Conservation (phyloP, 1,284 basidiomycete genomes). For the Cutaneotrichosporon sp. region DNA sequence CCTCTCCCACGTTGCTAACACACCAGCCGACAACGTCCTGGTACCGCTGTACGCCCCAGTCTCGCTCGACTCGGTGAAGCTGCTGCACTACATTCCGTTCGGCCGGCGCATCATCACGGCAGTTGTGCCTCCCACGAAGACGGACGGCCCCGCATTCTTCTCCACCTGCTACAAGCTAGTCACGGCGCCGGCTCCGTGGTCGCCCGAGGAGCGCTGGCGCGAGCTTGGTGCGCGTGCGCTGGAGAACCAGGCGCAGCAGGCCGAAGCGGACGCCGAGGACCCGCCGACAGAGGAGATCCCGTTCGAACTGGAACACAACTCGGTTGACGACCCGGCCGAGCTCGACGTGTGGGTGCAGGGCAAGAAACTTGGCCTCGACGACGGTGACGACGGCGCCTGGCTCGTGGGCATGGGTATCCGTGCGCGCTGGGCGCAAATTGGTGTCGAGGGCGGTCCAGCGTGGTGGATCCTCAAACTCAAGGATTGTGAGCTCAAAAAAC, state of each 20-base stretch:
- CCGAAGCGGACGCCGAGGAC: conserved; percentile 7
- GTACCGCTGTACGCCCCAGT: background rate
- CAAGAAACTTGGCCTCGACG: background rate
- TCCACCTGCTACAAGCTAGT: conserved; percentile 19
- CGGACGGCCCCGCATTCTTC: conserved; percentile 11
- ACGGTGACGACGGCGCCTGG: background rate
- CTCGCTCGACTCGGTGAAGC: background rate
- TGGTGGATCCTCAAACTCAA: conserved; percentile 41
- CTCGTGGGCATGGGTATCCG: conserved; percentile 35
- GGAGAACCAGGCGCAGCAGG: background rate
- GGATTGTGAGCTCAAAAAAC: conserved; percentile 29
- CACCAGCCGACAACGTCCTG: conserved; percentile 3
- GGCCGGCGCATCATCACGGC: conserved; percentile 24
- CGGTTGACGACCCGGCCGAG: conserved; percentile 20
- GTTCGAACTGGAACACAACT: conserved; percentile 25
- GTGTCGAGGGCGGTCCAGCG: conserved; percentile 9
- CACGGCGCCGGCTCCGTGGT: conserved; percentile 34
- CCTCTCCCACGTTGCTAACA: background rate
- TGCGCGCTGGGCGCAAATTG: conserved; percentile 38
- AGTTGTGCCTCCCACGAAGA: conserved; percentile 13
- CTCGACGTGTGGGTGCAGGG: conserved; percentile 27
- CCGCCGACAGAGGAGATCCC: background rate
- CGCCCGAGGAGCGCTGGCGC: conserved; percentile 30
- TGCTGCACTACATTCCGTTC: conserved; percentile 30
- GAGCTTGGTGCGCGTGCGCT: background rate